These are phyloP conservation scores for Yarrowia porcina DNA, from an alignment of 805 yeast genomes.

Conservation along the genomic window DNA sequence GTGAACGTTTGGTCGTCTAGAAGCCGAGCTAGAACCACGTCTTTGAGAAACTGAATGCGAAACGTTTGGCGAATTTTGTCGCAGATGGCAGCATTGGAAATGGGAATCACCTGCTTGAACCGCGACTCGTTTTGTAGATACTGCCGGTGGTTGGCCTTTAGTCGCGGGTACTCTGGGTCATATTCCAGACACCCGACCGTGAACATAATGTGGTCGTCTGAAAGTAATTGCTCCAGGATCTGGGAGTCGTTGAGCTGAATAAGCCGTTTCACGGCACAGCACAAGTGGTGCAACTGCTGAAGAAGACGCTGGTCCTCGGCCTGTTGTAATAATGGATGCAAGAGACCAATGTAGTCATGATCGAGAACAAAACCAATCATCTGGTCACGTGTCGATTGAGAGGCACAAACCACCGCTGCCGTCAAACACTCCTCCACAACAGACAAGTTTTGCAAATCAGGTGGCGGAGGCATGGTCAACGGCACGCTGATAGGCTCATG, in stretches of 20 bases:
- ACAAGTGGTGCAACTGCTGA: constrained; percentile 58
- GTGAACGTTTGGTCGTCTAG: constrained; percentile 77
- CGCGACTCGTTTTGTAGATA: constrained; percentile 54
- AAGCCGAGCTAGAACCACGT: constrained; percentile 77
- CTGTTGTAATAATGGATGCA: constrained; percentile 52
- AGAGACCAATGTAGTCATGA: constrained; percentile 49
- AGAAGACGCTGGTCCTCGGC: constrained; percentile 56
- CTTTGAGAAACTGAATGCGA: constrained; percentile 75
- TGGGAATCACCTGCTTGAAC: constrained; percentile 70
- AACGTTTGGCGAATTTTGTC: constrained; percentile 68
- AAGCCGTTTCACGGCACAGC: constrained; percentile 66
- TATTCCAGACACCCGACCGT: constrained; percentile 77
- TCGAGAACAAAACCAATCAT: constrained; percentile 56
- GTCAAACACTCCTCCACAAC: constrained; percentile 57
- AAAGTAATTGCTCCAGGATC: constrained; percentile 55
- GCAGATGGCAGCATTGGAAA: constrained; percentile 49
- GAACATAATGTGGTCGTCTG: constrained; percentile 52
- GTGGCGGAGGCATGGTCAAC: constrained; percentile 57
- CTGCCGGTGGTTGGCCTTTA: constrained; percentile 75
- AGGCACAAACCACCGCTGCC: constrained; percentile 49
- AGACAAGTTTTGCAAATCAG: constrained; percentile 47
- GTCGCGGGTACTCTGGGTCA: constrained; percentile 73
- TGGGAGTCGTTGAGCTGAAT: constrained; percentile 62
- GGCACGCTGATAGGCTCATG: constrained; percentile 83
- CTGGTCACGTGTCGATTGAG: constrained; percentile 47